Percentiles rank a stretch among this genome's conserved stretches.
Conservation (phyloP, 306 rosid species). For the Lathyrus tuberosus region DNA sequence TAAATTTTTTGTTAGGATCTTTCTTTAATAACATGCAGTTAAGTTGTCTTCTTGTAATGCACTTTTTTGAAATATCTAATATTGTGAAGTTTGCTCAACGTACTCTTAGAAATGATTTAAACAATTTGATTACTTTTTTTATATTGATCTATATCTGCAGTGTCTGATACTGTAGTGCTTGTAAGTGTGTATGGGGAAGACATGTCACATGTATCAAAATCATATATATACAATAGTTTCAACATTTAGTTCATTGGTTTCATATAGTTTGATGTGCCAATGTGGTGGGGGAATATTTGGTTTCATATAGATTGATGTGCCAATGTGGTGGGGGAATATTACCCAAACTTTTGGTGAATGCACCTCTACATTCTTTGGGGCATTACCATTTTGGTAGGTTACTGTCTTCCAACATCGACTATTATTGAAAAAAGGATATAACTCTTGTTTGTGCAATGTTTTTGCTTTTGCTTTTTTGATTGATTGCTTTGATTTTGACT, state of each 20-base stretch:
- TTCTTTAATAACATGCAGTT: too few relatives aligned
- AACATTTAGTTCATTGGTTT: conserved; percentile 12
- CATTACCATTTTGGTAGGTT: neutral
- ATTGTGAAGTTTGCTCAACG: neutral
- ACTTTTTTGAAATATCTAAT: neutral
- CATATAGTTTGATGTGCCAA: neutral
- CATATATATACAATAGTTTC: conserved; percentile 23
- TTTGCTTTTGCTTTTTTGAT: neutral
- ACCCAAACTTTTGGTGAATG: neutral
- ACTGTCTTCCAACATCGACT: conserved; percentile 1
- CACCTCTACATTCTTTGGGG: neutral
- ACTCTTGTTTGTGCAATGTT: neutral
- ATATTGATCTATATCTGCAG: conserved; percentile 20
- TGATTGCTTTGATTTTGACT: too few relatives aligned
- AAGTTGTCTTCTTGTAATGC: neutral
- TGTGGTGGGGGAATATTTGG: too few relatives aligned
- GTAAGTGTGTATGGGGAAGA: conserved; percentile 13
- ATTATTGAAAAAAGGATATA: neutral
- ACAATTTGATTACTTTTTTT: conserved; percentile 9
- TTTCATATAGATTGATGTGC: too few relatives aligned
- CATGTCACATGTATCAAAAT: neutral
- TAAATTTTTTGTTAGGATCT: too few relatives aligned
- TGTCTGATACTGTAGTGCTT: conserved; percentile 15
- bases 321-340: neutral
- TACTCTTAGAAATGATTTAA: neutral